Evolutionary conservation across 805 yeast species (phyloP), one percentile per base, ranked within the genome.

Genomic region (Metschnikowia borealis): DNA sequence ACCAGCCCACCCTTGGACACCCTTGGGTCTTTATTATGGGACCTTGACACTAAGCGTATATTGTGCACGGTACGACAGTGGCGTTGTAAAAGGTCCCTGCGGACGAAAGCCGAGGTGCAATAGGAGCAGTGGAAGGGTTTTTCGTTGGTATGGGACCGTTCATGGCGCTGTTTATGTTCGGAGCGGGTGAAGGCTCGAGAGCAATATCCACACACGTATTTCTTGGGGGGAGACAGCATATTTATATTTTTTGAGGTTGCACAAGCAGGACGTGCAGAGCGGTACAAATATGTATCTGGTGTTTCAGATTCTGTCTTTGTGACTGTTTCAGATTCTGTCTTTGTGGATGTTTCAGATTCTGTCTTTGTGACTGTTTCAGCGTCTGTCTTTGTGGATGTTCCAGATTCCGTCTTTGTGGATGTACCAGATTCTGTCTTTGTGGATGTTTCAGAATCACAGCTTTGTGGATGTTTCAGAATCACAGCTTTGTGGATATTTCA

Each of bases 51-150:
- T 13, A 57, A 43, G 51, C 61, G 53, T 50, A 66, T 63, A 48
- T 68, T 75, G 65, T 87, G 96, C 13, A 87, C 94, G 0, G 95
- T 88, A 41, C 92, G 69, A 52, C 85, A 79, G 64, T 87, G 96
- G 36, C 96, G 71, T 59, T 87, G 88, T 15, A 88, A 70, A 42
- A 87, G 69, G 62, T 87, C 96, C 57, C 94, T 70, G 52, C 96
- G 70, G 1, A 87, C 96, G 70, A 87, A 87, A 2, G 85, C 80
- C 44, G 85, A 79, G 8, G 82, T 75, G 62, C 95, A 87, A 46
- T 81, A 75, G 34, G 78, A 71, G 60, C 96, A 87, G 51, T 81
- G 82, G 68, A 85, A 87, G 0, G 95, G 95, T 54, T 89, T 82
- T 60, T 84, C 89, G 59, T 85, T 85, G 13, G 90, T 85, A 62